Evolutionary conservation across 345 rosid species (phyloP).

Genomic region (Reutealis trisperma): DNA sequence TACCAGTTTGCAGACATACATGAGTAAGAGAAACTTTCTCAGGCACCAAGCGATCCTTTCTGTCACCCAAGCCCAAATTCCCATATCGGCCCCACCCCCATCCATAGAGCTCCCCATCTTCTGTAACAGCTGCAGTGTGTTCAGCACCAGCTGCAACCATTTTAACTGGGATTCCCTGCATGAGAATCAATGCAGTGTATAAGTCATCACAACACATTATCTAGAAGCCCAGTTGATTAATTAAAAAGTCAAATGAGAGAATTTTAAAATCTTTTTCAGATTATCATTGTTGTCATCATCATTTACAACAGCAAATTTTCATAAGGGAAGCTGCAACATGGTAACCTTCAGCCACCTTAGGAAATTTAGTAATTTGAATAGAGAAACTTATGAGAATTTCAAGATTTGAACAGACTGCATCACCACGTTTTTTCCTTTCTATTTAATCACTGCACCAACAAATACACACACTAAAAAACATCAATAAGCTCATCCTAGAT

Average conservation of each 20-base stretch:
- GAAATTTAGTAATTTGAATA: not conserved
- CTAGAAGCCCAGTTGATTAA: not conserved
- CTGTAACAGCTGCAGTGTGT: slow-evolving; percentile 92
- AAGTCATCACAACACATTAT: too few relatives aligned
- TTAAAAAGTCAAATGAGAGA: not conserved
- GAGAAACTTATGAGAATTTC: not conserved
- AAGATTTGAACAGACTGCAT: not conserved
- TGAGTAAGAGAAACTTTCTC: slow-evolving; percentile 62
- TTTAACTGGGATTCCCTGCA: slow-evolving; percentile 76
- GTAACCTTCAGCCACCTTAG: not conserved
- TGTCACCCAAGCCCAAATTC: slow-evolving; percentile 95
- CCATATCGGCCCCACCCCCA: slow-evolving; percentile 99
- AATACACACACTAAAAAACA: too few relatives aligned
- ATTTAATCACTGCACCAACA: not conserved
- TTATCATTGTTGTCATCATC: not conserved
- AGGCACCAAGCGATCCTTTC: slow-evolving; percentile 86
- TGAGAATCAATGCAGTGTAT: slow-evolving; percentile 23
- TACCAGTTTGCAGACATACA: slow-evolving; percentile 49
- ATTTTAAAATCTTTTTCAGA: not conserved
- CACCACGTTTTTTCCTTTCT: not conserved
- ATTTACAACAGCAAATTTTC: not conserved
- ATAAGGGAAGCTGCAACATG: slow-evolving; percentile 2
- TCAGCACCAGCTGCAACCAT: slow-evolving; percentile 98
- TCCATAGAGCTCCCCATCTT: slow-evolving; percentile 92
- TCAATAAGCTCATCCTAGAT: not conserved